phyloP scores from a whole-genome alignment of 352 stramenopile genomes.

The Phytophthora pinifolia region DNA sequence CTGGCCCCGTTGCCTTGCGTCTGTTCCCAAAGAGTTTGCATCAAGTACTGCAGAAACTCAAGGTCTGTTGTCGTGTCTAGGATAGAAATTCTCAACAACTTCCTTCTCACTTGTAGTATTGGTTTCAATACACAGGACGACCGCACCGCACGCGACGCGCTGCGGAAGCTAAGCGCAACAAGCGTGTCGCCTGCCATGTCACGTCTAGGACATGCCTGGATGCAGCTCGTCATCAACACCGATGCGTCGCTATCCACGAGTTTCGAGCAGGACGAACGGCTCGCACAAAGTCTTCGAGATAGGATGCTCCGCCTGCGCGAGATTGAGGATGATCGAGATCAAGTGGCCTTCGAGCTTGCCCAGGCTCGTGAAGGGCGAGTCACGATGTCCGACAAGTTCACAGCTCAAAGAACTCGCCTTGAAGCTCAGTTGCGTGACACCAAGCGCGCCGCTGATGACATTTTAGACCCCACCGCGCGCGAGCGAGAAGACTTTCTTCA shows the following conservation, averaged over 20 bases:
- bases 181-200: conserved; percentile 40
- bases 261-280: conserved; percentile 55
- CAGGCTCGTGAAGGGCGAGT: conserved; percentile 36
- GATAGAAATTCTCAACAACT: not conserved
- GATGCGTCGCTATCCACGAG: conserved; percentile 45
- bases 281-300: conserved; percentile 36
- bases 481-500: conserved; percentile 51
- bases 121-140: conserved; percentile 30
- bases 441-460: conserved; percentile 38
- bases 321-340: conserved; percentile 57
- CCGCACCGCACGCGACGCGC: conserved; percentile 35
- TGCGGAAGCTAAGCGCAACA: conserved; percentile 43
- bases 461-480: conserved; percentile 33
- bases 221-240: conserved; percentile 42
- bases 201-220: conserved; percentile 36
- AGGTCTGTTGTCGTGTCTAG: conserved; percentile 14
- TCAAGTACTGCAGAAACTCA: conserved; percentile 23
- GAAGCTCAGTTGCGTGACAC: conserved; percentile 51
- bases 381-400: conserved; percentile 31
- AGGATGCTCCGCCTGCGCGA: conserved; percentile 60
- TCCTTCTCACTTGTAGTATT: not conserved
- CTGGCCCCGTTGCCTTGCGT: conserved; percentile 15
- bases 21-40: conserved; percentile 40
- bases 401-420: conserved; percentile 35
- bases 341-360: conserved; percentile 60